A percentile compares a stretch with the other conserved stretches of the same genome.
Evolutionary conservation across 2,329 filamentous ascomycete species (phyloP).

Genomic region (Colletotrichum liriopes): DNA sequence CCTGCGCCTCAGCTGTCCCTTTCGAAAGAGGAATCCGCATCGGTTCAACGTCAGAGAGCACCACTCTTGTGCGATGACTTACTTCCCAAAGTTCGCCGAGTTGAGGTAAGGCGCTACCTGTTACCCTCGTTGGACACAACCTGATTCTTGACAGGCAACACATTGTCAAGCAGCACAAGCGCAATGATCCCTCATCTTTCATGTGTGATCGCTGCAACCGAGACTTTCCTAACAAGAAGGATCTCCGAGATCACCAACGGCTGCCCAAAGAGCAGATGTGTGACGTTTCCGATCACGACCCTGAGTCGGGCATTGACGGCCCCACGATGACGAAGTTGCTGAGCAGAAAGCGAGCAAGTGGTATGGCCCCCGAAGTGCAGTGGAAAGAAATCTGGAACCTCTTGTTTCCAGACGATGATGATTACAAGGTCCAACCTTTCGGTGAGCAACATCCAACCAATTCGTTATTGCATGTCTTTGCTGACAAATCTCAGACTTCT

Average conservation of each 20-base stretch:
- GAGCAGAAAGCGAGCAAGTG: constrained; percentile 57
- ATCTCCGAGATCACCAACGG: constrained; percentile 57
- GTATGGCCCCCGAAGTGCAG: constrained; percentile 55
- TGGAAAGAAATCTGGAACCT: constrained; percentile 61
- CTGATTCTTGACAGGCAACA: constrained; percentile 52
- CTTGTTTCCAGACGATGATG: constrained; percentile 59
- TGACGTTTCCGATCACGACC: constrained; percentile 58
- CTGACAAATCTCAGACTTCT: constrained; percentile 52
- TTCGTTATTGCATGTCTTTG: neutral
- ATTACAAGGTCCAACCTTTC: constrained; percentile 50
- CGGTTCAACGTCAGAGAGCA: constrained; percentile 64
- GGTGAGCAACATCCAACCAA: constrained; percentile 45
- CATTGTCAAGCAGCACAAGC: constrained; percentile 61
- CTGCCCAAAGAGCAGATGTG: constrained; percentile 60
- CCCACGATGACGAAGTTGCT: constrained; percentile 58
- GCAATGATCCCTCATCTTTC: constrained; percentile 58
- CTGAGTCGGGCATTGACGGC: constrained; percentile 58
- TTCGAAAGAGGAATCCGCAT: constrained; percentile 60
- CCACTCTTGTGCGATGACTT: constrained; percentile 61
- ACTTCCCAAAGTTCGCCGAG: constrained; percentile 59
- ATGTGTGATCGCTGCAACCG: constrained; percentile 59
- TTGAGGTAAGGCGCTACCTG: constrained; percentile 50
- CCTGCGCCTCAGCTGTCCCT: constrained; percentile 60
- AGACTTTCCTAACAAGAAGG: constrained; percentile 56
- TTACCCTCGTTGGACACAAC: neutral